Evolutionary conservation across 129 eudicot species (phyloP), one percentile per base, ranked within the genome.

Genomic region (Arctium lappa): DNA sequence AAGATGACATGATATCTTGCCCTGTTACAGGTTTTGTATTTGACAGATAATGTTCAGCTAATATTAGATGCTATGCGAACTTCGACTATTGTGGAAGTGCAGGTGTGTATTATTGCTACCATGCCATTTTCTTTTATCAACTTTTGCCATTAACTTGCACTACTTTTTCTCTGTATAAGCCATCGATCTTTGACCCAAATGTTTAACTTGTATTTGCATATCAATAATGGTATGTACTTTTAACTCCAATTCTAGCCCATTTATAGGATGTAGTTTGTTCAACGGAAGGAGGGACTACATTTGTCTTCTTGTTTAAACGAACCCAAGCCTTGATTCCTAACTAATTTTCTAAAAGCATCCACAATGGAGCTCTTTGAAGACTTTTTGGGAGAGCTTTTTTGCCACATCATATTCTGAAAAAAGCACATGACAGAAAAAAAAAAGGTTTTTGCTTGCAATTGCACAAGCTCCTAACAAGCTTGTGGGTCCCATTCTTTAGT

Each of bases 11-110:
- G 40, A n/a, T 78, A n/a, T 16, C 77, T 69, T 40, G 18, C 53
- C 40, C 60, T 77, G 15, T 87, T 77, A 66, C 91, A 92, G 97
- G 97, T 92, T 34, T 53, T 29, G 11, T 56, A 75, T 66, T 80
- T 92, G 88, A 90, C 97, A 7, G 88, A 90, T 32, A 81, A 87
- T 30, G 82, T 85, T 50, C 88, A 83, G 27, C 89, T 88, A 33
- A 90, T 92, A 74, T 33, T 90, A 80, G 92, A 90, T 48, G 88
- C 87, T 71, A 74, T 92, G 76, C 84, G 86, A 72, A 37, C 79
- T 81, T 92, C 97, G 16, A 80, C 69, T 73, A 81, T 79, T 63
- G 91, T 92, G 78, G 97, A 92, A 90, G 89, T 86, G 63, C 93
- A 92, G 91, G 97, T 92, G 36, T 63, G 70, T 68, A 16, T 80